Evolutionary conservation across 768 basidiomycete genomes (phyloP).

Genomic region (Boletus speciosus): DNA sequence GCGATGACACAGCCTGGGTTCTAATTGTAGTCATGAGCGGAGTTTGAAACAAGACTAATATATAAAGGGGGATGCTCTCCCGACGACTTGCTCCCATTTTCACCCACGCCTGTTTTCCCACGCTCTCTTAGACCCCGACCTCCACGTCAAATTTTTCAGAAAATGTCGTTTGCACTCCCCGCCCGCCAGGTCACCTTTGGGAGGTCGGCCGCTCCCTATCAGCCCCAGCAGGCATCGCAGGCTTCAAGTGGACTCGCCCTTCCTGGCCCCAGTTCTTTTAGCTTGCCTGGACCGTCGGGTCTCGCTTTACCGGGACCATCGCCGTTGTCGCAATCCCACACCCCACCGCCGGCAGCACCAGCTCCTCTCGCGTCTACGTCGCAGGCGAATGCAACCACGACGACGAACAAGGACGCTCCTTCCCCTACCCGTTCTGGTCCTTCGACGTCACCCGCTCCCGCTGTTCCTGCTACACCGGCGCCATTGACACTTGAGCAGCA

Average conservation of each 20-base stretch:
- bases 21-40: slow-evolving; percentile 25
- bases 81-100: slow-evolving; percentile 19
- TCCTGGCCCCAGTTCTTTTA: slow-evolving; percentile 46
- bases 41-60: slow-evolving; percentile 27
- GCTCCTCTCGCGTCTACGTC: slow-evolving; percentile 3
- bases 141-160: slow-evolving; percentile 11
- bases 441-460: slow-evolving; percentile 48
- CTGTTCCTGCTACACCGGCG: slow-evolving; percentile 63
- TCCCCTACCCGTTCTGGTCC: slow-evolving; percentile 53
- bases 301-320: slow-evolving; percentile 53
- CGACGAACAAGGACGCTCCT: slow-evolving; percentile 29
- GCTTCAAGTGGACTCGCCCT: slow-evolving; percentile 55
- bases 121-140: slow-evolving; percentile 23
- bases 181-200: slow-evolving; percentile 79
- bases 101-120: slow-evolving; percentile 29
- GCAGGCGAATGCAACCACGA: slow-evolving; percentile 31
- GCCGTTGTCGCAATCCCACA: slow-evolving; percentile 46
- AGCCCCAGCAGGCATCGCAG: slow-evolving; percentile 41
- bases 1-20: slow-evolving; percentile 1
- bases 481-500: slow-evolving; percentile 86
- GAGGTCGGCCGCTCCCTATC: slow-evolving; percentile 49
- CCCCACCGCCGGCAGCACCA: slow-evolving; percentile 27
- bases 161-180: slow-evolving; percentile 64
- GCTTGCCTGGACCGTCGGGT: slow-evolving; percentile 39
- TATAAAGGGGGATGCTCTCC: slow-evolving; percentile 23